A percentile compares a stretch with the other conserved stretches of the same genome.
These are phyloP conservation scores for Gymnopus androsaceus DNA, from an alignment of 1,284 basidiomycete genomes.

Conservation along the genomic window DNA sequence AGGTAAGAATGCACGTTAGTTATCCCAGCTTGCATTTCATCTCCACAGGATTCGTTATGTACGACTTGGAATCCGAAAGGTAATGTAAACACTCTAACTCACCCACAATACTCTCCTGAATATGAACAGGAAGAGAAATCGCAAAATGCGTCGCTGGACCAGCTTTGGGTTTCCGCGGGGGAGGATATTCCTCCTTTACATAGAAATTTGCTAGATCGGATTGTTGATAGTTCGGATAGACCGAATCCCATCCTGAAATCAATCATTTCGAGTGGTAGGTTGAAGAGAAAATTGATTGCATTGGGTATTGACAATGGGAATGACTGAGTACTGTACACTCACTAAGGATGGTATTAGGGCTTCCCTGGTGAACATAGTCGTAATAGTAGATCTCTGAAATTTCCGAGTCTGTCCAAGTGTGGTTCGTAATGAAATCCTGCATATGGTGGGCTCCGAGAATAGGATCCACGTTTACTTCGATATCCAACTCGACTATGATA, in stretches of 20 bases:
- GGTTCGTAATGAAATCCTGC: conserved; percentile 5
- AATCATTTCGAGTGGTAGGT: too few species aligned
- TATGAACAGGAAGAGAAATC: not conserved
- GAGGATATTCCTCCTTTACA: conserved; percentile 9
- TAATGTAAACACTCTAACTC: not conserved
- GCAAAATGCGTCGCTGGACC: not conserved
- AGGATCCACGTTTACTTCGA: not conserved
- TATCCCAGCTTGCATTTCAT: too few species aligned
- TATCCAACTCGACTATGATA: conserved; percentile 9
- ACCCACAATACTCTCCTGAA: not conserved
- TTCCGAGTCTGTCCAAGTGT: not conserved
- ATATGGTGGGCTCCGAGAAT: conserved; percentile 13
- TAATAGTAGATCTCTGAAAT: conserved; percentile 12
- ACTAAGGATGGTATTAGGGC: conserved; percentile 7
- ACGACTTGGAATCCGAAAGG: not conserved
- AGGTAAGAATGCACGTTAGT: not conserved
- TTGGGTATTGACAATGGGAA: not conserved
- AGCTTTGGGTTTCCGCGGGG: not conserved
- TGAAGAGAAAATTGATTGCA: not conserved
- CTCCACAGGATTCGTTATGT: not conserved
- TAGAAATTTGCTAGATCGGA: not conserved
- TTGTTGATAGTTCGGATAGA: not conserved
- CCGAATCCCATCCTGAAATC: not conserved
- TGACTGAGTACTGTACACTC: not conserved
- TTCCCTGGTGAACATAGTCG: conserved; percentile 3